Evolutionary conservation across 2,329 filamentous ascomycete species (phyloP), one percentile per base, ranked within the genome.

Genomic region (Penicillium sp.): DNA sequence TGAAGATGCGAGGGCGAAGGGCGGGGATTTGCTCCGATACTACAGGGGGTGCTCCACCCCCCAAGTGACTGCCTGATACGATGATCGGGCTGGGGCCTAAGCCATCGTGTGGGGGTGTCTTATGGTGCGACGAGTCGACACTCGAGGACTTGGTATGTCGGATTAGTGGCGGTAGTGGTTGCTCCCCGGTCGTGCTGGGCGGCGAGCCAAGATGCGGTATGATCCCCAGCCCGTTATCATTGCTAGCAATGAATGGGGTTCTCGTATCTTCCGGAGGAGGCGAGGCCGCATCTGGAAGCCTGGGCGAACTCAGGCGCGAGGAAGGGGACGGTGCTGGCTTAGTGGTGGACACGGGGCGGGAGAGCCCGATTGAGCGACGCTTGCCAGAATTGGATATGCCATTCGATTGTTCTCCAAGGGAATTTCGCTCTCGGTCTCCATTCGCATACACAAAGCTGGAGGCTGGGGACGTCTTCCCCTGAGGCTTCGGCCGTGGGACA

Each of bases 391-490:
- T 49, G 13, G 53, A 41, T 22, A 54, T 49, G 31, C 49, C 35
- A 37, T 41, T 58, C 9, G 56, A 39, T 16, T 62, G 62, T 11
- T 66, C 62, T 2, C 43, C 44, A 13, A 52, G 43, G 3, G 54
- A 57, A 8, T 59, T 57, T n/a, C 52, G 56, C 42, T 70, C 70
- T 25, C 67, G 61, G 9, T 63, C 53, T 3, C 68, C 70, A 47
- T 73, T 68, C 9, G 71, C 65, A 55, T 71, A 70, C 33, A 69
- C 49, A 42, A 73, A 73, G 5, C 62, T 64, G 1, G 67, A 59
- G 4, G 63, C 46, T 2, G 63, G 60, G 6, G 61, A 52, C 16
- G 55, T 46, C 48, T 66, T 68, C 25, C 42, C 54, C 29, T 56
- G 57, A 16, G 56, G 48, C 40, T 61, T 62, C 16, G 62, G 57